These are phyloP conservation scores for Phytophthora pinifolia DNA, from an alignment of 352 stramenopile genomes.

Conservation along the genomic window DNA sequence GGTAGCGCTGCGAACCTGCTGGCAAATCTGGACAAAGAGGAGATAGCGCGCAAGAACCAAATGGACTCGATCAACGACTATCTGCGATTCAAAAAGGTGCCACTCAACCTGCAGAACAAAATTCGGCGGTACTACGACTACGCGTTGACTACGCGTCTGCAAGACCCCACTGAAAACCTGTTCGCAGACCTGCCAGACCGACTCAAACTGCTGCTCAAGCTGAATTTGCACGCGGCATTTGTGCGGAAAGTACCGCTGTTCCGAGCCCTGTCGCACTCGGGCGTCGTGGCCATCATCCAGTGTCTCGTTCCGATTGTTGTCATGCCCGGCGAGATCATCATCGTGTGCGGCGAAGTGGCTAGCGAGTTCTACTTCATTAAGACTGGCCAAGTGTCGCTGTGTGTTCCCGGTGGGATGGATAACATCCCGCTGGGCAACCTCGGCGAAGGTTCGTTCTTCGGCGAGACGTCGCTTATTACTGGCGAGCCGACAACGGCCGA, in stretches of 20 bases:
- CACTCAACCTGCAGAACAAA: slow-evolving; percentile 61
- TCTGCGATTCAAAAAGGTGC: slow-evolving; percentile 81
- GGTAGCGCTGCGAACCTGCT: slow-evolving; percentile 75
- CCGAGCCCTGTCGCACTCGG: slow-evolving; percentile 63
- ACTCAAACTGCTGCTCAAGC: slow-evolving; percentile 61
- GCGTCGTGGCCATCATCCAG: slow-evolving; percentile 73
- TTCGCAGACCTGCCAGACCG: slow-evolving; percentile 77
- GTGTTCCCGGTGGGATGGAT: slow-evolving; percentile 30
- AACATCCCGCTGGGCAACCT: slow-evolving; percentile 63
- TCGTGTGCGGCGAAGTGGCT: slow-evolving; percentile 53
- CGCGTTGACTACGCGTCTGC: slow-evolving; percentile 53
- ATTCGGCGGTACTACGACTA: slow-evolving; percentile 83
- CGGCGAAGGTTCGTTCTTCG: slow-evolving; percentile 75
- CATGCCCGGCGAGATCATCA: slow-evolving; percentile 73
- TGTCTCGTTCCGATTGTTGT: slow-evolving; percentile 61
- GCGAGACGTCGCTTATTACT: slow-evolving; percentile 63
- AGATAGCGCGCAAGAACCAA: slow-evolving; percentile 75
- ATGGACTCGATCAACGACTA: slow-evolving; percentile 84
- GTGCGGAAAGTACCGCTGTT: slow-evolving; percentile 79
- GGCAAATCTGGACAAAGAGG: slow-evolving; percentile 72
- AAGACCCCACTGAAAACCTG: slow-evolving; percentile 55
- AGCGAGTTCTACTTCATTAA: slow-evolving; percentile 84
- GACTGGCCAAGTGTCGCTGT: slow-evolving; percentile 56
- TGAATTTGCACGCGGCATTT: slow-evolving; percentile 69
- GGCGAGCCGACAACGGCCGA: slow-evolving; percentile 57